These are phyloP conservation scores for Ceratocystis cubensis DNA, from an alignment of 2,329 filamentous ascomycete genomes.

Conservation along the genomic window DNA sequence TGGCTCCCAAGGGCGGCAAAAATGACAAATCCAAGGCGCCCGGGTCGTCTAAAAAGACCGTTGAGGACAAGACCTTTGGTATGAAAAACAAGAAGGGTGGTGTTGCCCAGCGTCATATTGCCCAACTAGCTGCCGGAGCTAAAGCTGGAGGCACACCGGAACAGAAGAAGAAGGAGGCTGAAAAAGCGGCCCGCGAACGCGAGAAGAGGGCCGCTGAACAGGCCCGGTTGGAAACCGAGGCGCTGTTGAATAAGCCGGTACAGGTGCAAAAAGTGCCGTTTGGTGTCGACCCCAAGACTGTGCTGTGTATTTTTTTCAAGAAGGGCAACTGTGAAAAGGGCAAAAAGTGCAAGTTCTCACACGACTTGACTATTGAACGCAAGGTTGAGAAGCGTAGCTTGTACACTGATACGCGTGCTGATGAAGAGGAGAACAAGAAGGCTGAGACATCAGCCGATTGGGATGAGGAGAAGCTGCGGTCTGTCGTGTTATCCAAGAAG, in stretches of 20 bases:
- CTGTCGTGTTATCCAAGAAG: conserved; percentile 89
- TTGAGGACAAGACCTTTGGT: conserved; percentile 94
- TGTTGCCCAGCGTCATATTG: conserved; percentile 79
- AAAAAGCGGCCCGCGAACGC: conserved; percentile 56
- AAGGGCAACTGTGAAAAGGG: conserved; percentile 97
- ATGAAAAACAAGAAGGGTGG: conserved; percentile 99
- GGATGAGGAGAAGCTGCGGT: conserved; percentile 91
- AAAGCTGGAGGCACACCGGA: conserved; percentile 68
- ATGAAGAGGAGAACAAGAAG: conserved; percentile 68
- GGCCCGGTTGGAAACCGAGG: conserved; percentile 65
- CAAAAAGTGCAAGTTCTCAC: conserved; percentile 94
- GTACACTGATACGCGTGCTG: conserved; percentile 70
- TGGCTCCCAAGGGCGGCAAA: conserved; percentile 55
- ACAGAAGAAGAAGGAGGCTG: conserved; percentile 65
- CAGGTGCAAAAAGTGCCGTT: conserved; percentile 98
- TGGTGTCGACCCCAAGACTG: conserved; percentile 94
- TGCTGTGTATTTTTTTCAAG: conserved; percentile 93
- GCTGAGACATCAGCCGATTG: conserved; percentile 88
- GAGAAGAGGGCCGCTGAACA: conserved; percentile 87
- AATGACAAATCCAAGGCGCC: conserved; percentile 36
- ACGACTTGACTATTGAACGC: conserved; percentile 77
- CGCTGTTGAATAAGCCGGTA: conserved; percentile 78
- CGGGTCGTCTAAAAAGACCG: conserved; percentile 51
- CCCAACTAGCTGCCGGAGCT: conserved; percentile 63
- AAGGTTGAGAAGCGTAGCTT: conserved; percentile 87